phyloP scores from a whole-genome alignment of 768 basidiomycete species.

The Harrya chromipes region DNA sequence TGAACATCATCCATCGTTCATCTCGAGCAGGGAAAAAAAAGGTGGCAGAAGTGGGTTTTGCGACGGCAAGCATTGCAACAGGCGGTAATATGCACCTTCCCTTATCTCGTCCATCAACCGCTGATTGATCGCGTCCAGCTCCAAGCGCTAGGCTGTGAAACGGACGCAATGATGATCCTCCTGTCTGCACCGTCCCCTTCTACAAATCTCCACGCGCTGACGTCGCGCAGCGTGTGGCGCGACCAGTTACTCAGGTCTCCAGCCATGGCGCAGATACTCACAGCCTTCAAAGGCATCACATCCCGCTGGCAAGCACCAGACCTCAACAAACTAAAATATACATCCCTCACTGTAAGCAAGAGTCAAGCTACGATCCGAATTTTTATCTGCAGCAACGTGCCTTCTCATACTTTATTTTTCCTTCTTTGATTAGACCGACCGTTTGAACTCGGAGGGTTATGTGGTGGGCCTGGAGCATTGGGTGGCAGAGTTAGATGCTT shows the following conservation, averaged over 20 bases:
- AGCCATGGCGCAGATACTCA: constrained; percentile 49
- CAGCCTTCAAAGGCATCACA: constrained; percentile 59
- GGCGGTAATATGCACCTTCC: constrained; percentile 45
- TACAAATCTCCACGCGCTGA: constrained; percentile 58
- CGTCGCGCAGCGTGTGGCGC: constrained; percentile 68
- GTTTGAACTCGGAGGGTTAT: too few relatives aligned
- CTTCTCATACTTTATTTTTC: too few relatives aligned
- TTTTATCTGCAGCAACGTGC: too few relatives aligned
- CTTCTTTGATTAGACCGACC: too few relatives aligned
- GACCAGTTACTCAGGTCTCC: constrained; percentile 47
- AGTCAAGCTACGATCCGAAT: too few relatives aligned
- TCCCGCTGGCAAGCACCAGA: constrained; percentile 51
- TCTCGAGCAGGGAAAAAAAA: constrained; percentile 63
- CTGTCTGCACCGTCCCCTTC: constrained; percentile 74
- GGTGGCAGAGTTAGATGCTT: too few relatives aligned
- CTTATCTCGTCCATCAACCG: not conserved
- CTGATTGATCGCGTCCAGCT: constrained; percentile 44
- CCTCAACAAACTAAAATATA: too few relatives aligned
- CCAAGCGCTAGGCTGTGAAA: constrained; percentile 75
- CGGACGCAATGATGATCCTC: constrained; percentile 73
- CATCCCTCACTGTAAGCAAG: too few relatives aligned
- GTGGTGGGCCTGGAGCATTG: too few relatives aligned
- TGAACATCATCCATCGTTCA: constrained; percentile 72
- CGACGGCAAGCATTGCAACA: constrained; percentile 74
- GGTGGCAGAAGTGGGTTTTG: constrained; percentile 68